Evolutionary conservation across 495 filamentous ascomycete genomes (phyloP), one percentile per base, ranked within the genome.

Genomic region (Cudoniella acicularis): DNA sequence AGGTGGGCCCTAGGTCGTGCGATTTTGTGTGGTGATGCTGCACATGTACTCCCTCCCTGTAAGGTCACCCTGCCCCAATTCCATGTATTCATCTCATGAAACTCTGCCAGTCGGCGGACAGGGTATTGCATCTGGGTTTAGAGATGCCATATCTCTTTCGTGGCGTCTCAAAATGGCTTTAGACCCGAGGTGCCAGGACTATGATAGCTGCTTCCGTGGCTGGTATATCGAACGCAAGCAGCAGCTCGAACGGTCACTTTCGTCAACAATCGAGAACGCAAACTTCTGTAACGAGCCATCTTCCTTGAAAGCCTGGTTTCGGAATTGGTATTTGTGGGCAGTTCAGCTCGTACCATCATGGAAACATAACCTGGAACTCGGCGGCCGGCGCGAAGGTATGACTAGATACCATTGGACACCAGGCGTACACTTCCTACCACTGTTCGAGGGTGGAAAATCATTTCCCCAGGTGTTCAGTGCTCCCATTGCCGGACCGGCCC

Each of bases 21-120:
- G 0, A 69, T 78, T 49, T 64, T 83, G 10, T 76, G 75, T 40
- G 79, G 79, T 17, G 79, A 83, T 62, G 73, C 80, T 1, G 79
- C 79, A 2, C 75, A 83, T 54, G 80, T 82, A 0, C 82, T 83
- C 56, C 80, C 80, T n/a, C 78, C 80, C 10, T 83, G 54, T 56
- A 56, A 30, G 54, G 6, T 36, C 30, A 36, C 30, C 13, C 30
- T 13, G 13, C 13, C 30, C 4, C 30, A 36, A 36, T 13, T 6
- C 4, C 30, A 20, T 43, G 16, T 17, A 43, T n/a, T 16, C 20
- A 46, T 1, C 20, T 16, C 13, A 27, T 18, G 20, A 36, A 36
- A 26, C 8, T 9, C 10, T 11, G 0, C 17, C 42, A 56, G 54
- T 83, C 55, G 80, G 75, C 2, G 79, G 79, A 0, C 79, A 82